These are phyloP conservation scores for Trichosporon faecale DNA, from an alignment of 1,284 basidiomycete species.

Conservation along the genomic window DNA sequence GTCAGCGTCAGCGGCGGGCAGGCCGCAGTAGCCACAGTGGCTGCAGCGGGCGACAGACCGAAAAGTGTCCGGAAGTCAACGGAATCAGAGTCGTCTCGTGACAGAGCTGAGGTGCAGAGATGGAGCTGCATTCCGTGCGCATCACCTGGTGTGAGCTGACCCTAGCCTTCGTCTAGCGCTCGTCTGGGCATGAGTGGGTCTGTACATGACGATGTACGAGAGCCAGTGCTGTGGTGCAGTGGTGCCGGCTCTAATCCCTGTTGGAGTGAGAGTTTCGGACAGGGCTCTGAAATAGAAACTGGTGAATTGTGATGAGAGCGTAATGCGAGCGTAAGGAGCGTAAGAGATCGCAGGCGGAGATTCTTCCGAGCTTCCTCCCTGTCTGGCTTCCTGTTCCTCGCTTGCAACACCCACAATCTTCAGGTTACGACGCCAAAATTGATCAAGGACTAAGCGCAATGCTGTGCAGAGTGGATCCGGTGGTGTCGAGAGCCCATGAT, in stretches of 20 bases:
- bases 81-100: background rate
- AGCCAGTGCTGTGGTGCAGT: background rate
- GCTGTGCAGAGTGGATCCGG: background rate
- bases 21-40: no score
- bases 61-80: no score
- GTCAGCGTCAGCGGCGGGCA: no score
- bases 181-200: background rate
- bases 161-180: background rate
- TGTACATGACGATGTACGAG: background rate
- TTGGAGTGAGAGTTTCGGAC: conserved; percentile 2
- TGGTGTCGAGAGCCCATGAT: background rate
- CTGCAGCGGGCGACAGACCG: no score
- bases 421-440: background rate
- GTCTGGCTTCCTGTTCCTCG: background rate
- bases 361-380: background rate
- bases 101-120: background rate
- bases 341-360: background rate
- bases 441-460: background rate
- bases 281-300: background rate
- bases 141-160: background rate
- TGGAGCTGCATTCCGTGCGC: background rate
- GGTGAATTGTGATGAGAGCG: conserved; percentile 1
- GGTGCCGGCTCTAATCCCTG: background rate
- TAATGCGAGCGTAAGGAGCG: background rate
- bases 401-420: background rate